phyloP scores from a whole-genome alignment of 1,284 basidiomycete genomes.

The Lentinus polychrous region DNA sequence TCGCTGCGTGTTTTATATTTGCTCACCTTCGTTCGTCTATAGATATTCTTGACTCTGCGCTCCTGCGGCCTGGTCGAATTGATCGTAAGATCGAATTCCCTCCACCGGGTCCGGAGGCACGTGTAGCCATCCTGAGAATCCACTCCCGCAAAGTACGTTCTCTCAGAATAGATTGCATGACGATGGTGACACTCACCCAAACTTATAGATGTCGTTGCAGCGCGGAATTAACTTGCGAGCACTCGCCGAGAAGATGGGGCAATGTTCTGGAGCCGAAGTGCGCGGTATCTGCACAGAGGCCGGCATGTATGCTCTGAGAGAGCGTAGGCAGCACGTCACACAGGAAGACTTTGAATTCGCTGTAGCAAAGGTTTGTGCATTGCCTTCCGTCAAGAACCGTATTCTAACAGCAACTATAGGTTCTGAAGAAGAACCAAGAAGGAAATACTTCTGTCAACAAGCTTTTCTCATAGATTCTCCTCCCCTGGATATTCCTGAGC shows the following conservation, averaged over 20 bases:
- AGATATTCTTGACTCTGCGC: conserved; percentile 95
- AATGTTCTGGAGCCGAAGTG: conserved; percentile 97
- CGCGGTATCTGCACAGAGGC: conserved; percentile 98
- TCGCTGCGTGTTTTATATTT: background rate
- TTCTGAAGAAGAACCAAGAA: conserved; percentile 90
- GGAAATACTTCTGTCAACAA: conserved; percentile 88
- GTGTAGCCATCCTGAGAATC: conserved; percentile 94
- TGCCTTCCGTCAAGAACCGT: background rate
- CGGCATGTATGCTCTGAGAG: conserved; percentile 95
- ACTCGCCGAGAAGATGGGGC: conserved; percentile 98
- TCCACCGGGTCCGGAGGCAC: conserved; percentile 95
- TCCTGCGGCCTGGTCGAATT: conserved; percentile 94
- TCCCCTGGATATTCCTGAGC: conserved; percentile 4
- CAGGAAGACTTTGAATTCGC: conserved; percentile 99
- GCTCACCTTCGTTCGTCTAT: conserved; percentile 1
- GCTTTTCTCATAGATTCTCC: conserved; percentile 58
- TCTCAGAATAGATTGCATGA: background rate
- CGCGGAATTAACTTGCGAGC: conserved; percentile 94
- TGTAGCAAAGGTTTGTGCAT: conserved; percentile 72
- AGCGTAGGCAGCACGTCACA: conserved; percentile 93
- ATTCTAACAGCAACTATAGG: conserved; percentile 32
- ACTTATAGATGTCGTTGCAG: conserved; percentile 87
- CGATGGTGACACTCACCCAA: background rate
- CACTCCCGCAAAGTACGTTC: conserved; percentile 83
- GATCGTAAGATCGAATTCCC: conserved; percentile 99